Percentiles rank a stretch among this genome's conserved stretches.
These are phyloP conservation scores for Cicer cuneatum DNA, from an alignment of 306 rosid species.

Conservation along the genomic window DNA sequence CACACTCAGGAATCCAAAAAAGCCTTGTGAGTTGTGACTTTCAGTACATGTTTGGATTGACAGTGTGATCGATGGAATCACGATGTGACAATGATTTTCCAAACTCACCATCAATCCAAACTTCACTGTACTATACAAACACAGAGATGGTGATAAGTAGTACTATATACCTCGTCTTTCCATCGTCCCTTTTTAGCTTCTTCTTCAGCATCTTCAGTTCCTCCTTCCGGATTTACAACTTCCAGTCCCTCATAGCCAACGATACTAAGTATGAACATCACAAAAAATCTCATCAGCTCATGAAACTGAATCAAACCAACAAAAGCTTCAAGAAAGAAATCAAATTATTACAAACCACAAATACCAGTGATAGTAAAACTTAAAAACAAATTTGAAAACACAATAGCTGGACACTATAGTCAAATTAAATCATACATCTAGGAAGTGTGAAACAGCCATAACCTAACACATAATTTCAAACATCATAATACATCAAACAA, in stretches of 20 bases:
- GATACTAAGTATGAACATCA: conserved; percentile 42
- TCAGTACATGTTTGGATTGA: too few species aligned
- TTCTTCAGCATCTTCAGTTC: conserved; percentile 92
- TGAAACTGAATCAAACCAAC: conserved; percentile 10
- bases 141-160: conserved; percentile 10
- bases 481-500: conserved; percentile 10
- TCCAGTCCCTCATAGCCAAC: conserved; percentile 81
- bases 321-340: conserved; percentile 35
- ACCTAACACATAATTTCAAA: conserved; percentile 16
- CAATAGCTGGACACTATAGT: conserved; percentile 3
- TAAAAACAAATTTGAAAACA: conserved; percentile 17
- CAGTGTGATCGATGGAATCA: too few species aligned
- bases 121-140: neutral
- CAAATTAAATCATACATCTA: conserved; percentile 26
- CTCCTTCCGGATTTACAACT: conserved; percentile 96
- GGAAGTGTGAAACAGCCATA: conserved; percentile 22
- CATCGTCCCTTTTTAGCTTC: conserved; percentile 95
- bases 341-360: conserved; percentile 26
- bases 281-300: conserved; percentile 33
- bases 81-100: too few species aligned
- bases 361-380: conserved; percentile 24
- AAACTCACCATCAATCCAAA: too few species aligned
- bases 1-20: conserved; percentile 11
- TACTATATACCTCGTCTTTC: conserved; percentile 75
- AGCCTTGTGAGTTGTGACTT: neutral